Conservation (phyloP, 106 monocot species). For the Dendrobium officinale region DNA sequence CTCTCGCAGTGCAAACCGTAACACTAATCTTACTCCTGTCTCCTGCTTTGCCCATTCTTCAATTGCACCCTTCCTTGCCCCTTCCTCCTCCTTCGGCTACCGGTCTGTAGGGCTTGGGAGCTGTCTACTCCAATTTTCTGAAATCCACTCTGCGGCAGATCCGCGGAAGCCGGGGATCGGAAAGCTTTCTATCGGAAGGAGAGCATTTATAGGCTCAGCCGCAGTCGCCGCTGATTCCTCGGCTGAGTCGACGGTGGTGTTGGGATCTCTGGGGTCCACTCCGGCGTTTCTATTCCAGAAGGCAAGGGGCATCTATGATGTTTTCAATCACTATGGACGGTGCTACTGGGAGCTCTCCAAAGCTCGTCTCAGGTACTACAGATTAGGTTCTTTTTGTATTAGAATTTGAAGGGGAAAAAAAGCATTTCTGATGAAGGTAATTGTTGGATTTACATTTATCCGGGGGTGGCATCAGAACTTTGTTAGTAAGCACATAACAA, state of each 20-base stretch:
- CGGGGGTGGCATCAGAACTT: too few species aligned
- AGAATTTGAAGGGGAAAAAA: background rate
- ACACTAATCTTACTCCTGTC: background rate
- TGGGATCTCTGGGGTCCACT: slow-evolving; percentile 20
- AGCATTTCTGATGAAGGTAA: too few species aligned
- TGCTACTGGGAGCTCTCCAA: slow-evolving; percentile 99
- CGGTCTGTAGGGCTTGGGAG: background rate
- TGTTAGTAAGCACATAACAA: too few species aligned
- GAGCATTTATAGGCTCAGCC: slow-evolving; percentile 5
- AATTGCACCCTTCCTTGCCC: background rate
- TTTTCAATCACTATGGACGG: slow-evolving; percentile 50
- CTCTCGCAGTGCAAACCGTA: slow-evolving; percentile 4
- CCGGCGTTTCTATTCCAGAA: slow-evolving; percentile 13
- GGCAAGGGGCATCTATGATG: slow-evolving; percentile 17
- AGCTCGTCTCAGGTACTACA: slow-evolving; percentile 62
- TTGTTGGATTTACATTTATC: too few species aligned
- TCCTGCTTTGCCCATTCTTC: background rate
- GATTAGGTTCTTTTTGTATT: background rate
- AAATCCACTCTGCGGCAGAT: slow-evolving; percentile 25
- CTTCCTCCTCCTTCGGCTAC: background rate
- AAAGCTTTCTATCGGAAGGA: slow-evolving; percentile 1
- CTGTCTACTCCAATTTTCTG: slow-evolving; percentile 6
- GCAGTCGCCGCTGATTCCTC: slow-evolving; percentile 10
- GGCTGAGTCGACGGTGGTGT: slow-evolving; percentile 13
- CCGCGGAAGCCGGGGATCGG: slow-evolving; percentile 1